A percentile compares a stretch with the other conserved stretches of the same genome.
Conservation (phyloP, 2,329 filamentous ascomycete genomes). For the Aspergillus unguis region DNA sequence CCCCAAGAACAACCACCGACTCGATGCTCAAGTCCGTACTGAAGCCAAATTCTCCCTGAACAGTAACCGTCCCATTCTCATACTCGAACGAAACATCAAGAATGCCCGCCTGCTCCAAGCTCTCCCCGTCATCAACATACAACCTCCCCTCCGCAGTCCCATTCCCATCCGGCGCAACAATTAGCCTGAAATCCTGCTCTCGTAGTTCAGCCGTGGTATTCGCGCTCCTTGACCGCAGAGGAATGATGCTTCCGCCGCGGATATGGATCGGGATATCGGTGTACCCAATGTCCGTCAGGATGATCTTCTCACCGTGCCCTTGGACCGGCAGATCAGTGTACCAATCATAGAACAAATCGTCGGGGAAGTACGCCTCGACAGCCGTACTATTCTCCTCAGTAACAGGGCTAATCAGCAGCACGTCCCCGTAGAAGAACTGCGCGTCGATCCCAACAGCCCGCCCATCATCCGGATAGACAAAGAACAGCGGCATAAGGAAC, state of each 20-base stretch:
- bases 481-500: conserved; percentile 67
- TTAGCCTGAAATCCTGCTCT: conserved; percentile 64
- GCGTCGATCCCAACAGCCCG: conserved; percentile 51
- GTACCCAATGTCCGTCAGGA: conserved; percentile 44
- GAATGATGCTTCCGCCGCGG: conserved; percentile 60
- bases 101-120: not conserved
- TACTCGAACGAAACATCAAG: not conserved
- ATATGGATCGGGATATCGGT: conserved; percentile 62
- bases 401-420: conserved; percentile 57
- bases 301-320: conserved; percentile 46
- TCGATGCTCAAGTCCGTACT: not conserved
- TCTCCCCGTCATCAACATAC: conserved; percentile 4
- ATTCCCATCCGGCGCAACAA: conserved; percentile 63
- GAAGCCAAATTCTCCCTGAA: not conserved
- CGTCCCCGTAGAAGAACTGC: conserved; percentile 61
- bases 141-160: conserved; percentile 52
- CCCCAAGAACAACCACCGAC: not conserved
- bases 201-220: conserved; percentile 60
- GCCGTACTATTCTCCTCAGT: conserved; percentile 50
- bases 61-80: not conserved
- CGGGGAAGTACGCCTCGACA: conserved; percentile 55
- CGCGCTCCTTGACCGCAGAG: conserved; percentile 51
- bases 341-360: conserved; percentile 61
- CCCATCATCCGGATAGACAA: conserved; percentile 60
- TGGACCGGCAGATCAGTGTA: conserved; percentile 49